Evolutionary conservation across 495 filamentous ascomycete genomes (phyloP).

Genomic region (Amniculicola lignicola): DNA sequence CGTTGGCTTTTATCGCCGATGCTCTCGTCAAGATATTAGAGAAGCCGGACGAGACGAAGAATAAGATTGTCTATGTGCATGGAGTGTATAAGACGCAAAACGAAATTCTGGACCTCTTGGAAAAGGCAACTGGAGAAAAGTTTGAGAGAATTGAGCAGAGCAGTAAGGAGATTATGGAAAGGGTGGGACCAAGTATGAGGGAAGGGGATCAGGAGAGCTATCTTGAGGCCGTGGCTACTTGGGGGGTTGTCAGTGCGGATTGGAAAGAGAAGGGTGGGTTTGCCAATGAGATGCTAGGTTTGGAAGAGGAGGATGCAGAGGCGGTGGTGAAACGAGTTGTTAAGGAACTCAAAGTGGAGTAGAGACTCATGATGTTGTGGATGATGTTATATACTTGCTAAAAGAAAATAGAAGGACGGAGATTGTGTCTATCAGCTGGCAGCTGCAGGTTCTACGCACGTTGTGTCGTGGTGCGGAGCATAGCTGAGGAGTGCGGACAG

Average conservation of each 20-base stretch:
- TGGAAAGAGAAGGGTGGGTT: conserved; percentile 25
- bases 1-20: conserved; percentile 14
- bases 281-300: conserved; percentile 28
- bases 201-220: conserved; percentile 18
- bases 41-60: conserved; percentile 16
- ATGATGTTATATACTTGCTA: too few species aligned
- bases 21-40: conserved; percentile 24
- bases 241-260: conserved; percentile 26
- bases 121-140: conserved; percentile 25
- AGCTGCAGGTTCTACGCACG: too few species aligned
- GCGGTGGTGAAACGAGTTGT: conserved; percentile 14
- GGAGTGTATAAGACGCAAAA: conserved; percentile 26
- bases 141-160: conserved; percentile 18
- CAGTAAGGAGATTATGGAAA: conserved; percentile 14
- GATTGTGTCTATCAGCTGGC: too few species aligned
- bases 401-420: too few species aligned
- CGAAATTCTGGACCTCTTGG: conserved; percentile 18
- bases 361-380: too few species aligned
- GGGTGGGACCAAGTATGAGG: conserved; percentile 18
- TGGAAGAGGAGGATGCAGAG: conserved; percentile 26
- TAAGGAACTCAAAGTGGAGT: background rate
- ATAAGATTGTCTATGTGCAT: conserved; percentile 32
- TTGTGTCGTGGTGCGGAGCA: too few species aligned
- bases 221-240: conserved; percentile 25
- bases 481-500: too few species aligned